Evolutionary conservation across 2,329 filamentous ascomycete genomes (phyloP), one percentile per base, ranked within the genome.

Genomic region (Aspergillus neotritici): DNA sequence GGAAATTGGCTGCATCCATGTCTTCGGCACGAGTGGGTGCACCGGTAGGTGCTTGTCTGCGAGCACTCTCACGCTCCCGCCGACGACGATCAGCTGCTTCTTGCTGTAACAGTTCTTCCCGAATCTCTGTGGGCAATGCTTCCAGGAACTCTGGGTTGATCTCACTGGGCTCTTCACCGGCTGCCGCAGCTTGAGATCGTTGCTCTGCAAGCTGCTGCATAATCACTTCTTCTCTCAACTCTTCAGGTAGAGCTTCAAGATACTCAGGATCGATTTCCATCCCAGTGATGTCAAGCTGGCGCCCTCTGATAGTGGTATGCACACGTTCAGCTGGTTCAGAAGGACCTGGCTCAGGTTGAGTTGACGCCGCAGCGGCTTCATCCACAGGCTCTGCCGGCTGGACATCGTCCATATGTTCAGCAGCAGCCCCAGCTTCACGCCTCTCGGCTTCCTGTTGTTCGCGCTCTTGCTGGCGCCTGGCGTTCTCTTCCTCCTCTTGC

Each of bases 231-330:
- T 97, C 91, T 35, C 93, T 80, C 61, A 97, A 83, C 48, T 98
- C 94, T 56, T 98, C 93, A 0, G 93, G 93, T n/a, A 98, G 72
- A n/a, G 91, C 94, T 46, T 93, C 87, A 5, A 98, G 79, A 66
- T 96, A 98, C 44, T 94, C 90, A 12, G 86, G 80, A 61, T 98
- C 93, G 55, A 98, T 97, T 37, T 91, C 90, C 49, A 98, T 77
- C 48, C 87, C 87, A 0, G 93, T 98, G 37, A 98, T 93, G 63
- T 98, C 93, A 41, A 94, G 80, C 57, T 93, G 83, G 50, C 86
- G 85, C 17, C 90, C 91, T 47, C 90, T 77, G 41, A 98, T 89
- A 2, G 79, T 90, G 12, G 87, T 94, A 56, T 83, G 84, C 25
- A 94, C 78, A 37, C 90, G 84, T 41, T 66, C 63, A 28, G 58